A percentile compares a stretch with the other conserved stretches of the same genome.
These are phyloP conservation scores for Xylariaceae sp. DNA, from an alignment of 2,329 filamentous ascomycete species.

Conservation along the genomic window DNA sequence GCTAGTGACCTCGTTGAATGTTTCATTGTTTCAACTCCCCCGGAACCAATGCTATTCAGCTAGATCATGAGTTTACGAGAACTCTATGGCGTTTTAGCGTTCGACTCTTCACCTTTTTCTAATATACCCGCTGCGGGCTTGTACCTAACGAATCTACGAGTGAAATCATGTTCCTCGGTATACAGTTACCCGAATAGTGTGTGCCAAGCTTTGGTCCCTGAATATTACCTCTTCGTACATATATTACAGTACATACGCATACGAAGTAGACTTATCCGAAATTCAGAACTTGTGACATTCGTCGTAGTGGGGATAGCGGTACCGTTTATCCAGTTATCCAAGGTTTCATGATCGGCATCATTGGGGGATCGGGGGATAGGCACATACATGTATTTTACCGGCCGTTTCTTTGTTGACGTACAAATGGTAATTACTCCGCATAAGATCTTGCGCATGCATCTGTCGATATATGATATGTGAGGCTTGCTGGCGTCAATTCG, in stretches of 20 bases:
- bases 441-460: neutral
- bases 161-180: neutral
- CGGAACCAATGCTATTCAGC: neutral
- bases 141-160: neutral
- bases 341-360: neutral
- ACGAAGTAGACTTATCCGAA: neutral
- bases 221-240: neutral
- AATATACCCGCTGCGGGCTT: neutral
- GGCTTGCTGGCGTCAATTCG: too few species aligned
- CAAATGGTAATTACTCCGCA: neutral
- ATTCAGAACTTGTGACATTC: neutral
- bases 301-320: neutral
- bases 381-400: too few species aligned
- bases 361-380: neutral
- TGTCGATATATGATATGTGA: too few species aligned
- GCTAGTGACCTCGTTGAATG: neutral
- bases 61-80: neutral
- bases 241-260: too few species aligned
- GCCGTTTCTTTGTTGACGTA: too few species aligned
- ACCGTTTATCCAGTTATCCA: neutral
- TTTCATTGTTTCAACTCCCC: conserved; percentile 8
- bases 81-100: neutral
- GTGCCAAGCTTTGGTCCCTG: neutral
- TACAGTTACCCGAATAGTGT: neutral
- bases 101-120: neutral